Percentiles rank a stretch among this genome's conserved stretches.
Evolutionary conservation across 352 stramenopile species (phyloP).

Genomic region (Phytophthora cactorum): DNA sequence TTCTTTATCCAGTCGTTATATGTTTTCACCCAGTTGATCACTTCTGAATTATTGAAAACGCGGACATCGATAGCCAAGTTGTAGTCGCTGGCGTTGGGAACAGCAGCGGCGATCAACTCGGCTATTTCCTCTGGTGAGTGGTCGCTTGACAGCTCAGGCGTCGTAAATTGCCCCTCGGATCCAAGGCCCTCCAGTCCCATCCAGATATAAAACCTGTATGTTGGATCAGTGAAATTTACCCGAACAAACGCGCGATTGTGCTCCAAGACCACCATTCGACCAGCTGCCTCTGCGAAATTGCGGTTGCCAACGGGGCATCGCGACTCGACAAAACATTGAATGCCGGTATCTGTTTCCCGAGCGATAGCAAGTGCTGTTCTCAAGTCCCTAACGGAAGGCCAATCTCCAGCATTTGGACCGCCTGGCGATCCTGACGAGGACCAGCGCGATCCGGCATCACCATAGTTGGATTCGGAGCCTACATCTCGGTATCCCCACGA

Average conservation of each 20-base stretch:
- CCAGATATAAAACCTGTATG: constrained; percentile 37
- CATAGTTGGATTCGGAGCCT: constrained; percentile 10
- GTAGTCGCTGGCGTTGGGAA: constrained; percentile 32
- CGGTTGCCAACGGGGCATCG: constrained; percentile 35
- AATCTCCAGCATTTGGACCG: constrained; percentile 18
- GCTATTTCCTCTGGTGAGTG: constrained; percentile 22
- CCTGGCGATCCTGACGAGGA: constrained; percentile 24
- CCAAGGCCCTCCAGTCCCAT: constrained; percentile 31
- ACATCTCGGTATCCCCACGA: constrained; percentile 25
- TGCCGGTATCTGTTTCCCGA: constrained; percentile 21
- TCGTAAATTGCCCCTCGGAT: constrained; percentile 28
- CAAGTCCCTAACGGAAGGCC: constrained; percentile 11
- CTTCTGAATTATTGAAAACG: constrained; percentile 40
- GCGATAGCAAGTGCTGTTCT: constrained; percentile 11
- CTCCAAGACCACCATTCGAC: constrained; percentile 39
- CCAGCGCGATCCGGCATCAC: constrained; percentile 14
- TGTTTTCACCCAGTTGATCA: constrained; percentile 28
- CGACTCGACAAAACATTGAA: constrained; percentile 35
- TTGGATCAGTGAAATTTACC: constrained; percentile 25
- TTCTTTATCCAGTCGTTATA: constrained; percentile 36
- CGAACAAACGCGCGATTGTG: constrained; percentile 22
- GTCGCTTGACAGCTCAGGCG: constrained; percentile 27
- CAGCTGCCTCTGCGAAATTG: constrained; percentile 29
- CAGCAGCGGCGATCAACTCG: constrained; percentile 15
- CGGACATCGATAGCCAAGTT: constrained; percentile 40